Conservation (phyloP, 768 basidiomycete species). For the Pleurotus cornucopiae region DNA sequence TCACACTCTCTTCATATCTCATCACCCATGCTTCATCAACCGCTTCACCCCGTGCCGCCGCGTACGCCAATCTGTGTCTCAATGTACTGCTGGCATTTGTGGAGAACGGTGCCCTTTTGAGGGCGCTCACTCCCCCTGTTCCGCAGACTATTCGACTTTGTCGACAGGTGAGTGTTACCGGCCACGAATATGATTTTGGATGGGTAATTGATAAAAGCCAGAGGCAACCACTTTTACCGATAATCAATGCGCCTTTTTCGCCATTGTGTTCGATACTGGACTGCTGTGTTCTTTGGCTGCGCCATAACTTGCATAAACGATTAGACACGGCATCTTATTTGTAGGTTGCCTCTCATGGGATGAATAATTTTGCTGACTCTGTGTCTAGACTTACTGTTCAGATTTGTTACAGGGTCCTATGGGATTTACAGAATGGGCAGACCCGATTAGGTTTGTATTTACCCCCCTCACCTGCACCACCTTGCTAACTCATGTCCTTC, state of each 20-base stretch:
- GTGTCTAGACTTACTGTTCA: conserved; percentile 24
- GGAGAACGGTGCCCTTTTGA: conserved; percentile 46
- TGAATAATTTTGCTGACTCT: conserved; percentile 37
- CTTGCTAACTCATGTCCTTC: background rate
- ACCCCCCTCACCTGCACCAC: background rate
- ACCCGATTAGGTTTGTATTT: conserved; percentile 46
- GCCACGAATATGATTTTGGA: background rate
- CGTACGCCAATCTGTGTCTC: conserved; percentile 58
- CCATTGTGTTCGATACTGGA: conserved; percentile 60
- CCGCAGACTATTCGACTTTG: conserved; percentile 48
- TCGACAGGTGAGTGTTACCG: conserved; percentile 45
- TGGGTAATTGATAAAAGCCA: conserved; percentile 15
- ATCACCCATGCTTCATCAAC: conserved; percentile 64
- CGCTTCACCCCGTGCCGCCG: conserved; percentile 51
- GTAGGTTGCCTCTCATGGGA: conserved; percentile 30
- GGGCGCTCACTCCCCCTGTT: conserved; percentile 37
- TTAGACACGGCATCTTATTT: conserved; percentile 54
- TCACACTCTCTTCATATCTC: conserved; percentile 62
- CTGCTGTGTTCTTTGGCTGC: conserved; percentile 65
- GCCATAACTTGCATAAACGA: conserved; percentile 64
- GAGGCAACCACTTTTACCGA: conserved; percentile 51
- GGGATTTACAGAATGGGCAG: conserved; percentile 50
- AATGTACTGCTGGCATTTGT: conserved; percentile 47
- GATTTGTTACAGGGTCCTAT: conserved; percentile 50
- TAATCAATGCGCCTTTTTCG: conserved; percentile 31